Conservation (phyloP, 2,329 filamentous ascomycete species). For the Phoma herbarum region DNA sequence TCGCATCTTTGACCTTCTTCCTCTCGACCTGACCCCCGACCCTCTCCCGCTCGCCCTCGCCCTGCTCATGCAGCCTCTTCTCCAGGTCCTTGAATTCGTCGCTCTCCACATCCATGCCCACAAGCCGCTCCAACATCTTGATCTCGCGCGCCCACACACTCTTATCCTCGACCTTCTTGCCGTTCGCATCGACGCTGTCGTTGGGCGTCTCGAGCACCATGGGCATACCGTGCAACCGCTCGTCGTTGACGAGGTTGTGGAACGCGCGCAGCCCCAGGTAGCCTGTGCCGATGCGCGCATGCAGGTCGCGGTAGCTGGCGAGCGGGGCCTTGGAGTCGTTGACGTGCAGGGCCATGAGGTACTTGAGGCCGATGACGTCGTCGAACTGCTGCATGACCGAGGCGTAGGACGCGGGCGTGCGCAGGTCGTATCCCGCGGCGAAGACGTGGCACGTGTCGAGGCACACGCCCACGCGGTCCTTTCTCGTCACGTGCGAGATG, state of each 20-base stretch:
- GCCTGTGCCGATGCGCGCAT: slow-evolving; percentile 95
- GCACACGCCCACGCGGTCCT: slow-evolving; percentile 87
- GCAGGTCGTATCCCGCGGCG: slow-evolving; percentile 90
- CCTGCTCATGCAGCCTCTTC: slow-evolving; percentile 70
- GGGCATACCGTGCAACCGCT: slow-evolving; percentile 77
- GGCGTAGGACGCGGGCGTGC: slow-evolving; percentile 76
- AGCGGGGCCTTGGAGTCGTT: slow-evolving; percentile 97
- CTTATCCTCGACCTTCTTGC: slow-evolving; percentile 76
- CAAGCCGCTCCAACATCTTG: slow-evolving; percentile 87
- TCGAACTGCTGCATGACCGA: slow-evolving; percentile 81
- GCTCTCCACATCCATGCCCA: slow-evolving; percentile 82
- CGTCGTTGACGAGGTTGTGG: slow-evolving; percentile 87
- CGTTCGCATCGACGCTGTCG: slow-evolving; percentile 71
- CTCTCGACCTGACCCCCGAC: slow-evolving; percentile 80
- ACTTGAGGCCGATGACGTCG: slow-evolving; percentile 75
- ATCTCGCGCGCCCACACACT: slow-evolving; percentile 92
- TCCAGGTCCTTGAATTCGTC: slow-evolving; percentile 75
- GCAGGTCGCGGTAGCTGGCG: slow-evolving; percentile 81
- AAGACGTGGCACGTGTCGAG: slow-evolving; percentile 98
- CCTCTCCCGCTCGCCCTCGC: slow-evolving; percentile 75
- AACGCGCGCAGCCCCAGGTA: slow-evolving; percentile 92
- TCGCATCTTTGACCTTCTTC: slow-evolving; percentile 54
- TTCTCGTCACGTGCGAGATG: slow-evolving; percentile 80
- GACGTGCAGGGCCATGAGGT: slow-evolving; percentile 85
- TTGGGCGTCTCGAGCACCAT: slow-evolving; percentile 98